These are phyloP conservation scores for Setaria italica DNA, from an alignment of 202 grass and related monocot species.

Conservation along the genomic window DNA sequence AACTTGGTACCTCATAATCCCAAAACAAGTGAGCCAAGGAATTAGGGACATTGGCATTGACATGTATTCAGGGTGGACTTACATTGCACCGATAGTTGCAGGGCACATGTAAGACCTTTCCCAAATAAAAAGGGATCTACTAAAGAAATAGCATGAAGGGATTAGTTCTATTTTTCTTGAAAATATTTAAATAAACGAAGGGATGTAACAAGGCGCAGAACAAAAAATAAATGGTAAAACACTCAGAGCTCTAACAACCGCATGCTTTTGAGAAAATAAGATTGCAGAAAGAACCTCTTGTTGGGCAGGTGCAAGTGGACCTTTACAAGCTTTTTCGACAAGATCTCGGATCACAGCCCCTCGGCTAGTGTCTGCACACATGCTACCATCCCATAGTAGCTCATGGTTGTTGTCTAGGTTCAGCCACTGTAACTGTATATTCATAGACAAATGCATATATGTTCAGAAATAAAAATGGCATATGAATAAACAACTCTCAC, in stretches of 20 bases:
- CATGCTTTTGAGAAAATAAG: slow-evolving; percentile 29
- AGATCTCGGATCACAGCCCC: slow-evolving; percentile 81
- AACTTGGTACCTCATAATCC: not conserved
- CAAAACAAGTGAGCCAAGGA: not conserved
- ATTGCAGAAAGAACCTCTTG: slow-evolving; percentile 73
- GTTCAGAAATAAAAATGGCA: slow-evolving; percentile 39
- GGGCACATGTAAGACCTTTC: not conserved
- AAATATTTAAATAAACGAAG: slow-evolving; percentile 36
- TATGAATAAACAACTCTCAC: slow-evolving; percentile 4
- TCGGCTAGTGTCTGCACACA: slow-evolving; percentile 89
- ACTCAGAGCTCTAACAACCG: not conserved
- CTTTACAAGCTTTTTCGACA: slow-evolving; percentile 83
- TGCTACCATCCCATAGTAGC: slow-evolving; percentile 87
- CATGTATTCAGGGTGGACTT: not conserved
- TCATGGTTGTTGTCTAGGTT: slow-evolving; percentile 90
- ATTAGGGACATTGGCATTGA: not conserved
- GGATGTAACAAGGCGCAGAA: not conserved
- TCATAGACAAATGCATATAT: slow-evolving; percentile 21
- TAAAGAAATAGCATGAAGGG: slow-evolving; percentile 29
- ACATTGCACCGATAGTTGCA: not conserved
- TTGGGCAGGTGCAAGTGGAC: slow-evolving; percentile 78
- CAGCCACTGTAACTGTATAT: slow-evolving; percentile 84
- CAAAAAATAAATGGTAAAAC: slow-evolving; percentile 7
- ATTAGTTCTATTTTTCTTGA: slow-evolving; percentile 10
- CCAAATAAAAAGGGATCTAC: slow-evolving; percentile 14